Evolutionary conservation across 441 rosid species (phyloP).

Genomic region (Adansonia rubrostipa): DNA sequence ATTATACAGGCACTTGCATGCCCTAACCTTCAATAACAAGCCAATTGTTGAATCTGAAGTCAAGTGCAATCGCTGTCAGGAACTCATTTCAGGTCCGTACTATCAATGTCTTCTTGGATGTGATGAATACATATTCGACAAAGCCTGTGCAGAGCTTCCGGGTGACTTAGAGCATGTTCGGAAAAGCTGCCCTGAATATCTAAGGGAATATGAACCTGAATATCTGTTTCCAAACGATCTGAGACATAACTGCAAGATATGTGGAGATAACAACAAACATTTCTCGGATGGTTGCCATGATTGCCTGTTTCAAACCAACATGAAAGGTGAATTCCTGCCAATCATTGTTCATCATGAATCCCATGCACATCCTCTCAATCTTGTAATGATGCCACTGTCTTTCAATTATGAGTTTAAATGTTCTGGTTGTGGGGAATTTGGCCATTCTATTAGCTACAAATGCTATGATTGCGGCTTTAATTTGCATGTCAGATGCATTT

Average conservation of each 20-base stretch:
- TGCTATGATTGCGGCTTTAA: constrained; percentile 21
- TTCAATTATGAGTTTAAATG: constrained; percentile 16
- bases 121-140: constrained; percentile 6
- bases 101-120: constrained; percentile 16
- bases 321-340: constrained; percentile 7
- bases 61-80: background rate
- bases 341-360: constrained; percentile 14
- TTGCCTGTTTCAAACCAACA: constrained; percentile 21
- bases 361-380: constrained; percentile 21
- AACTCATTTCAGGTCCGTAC: background rate
- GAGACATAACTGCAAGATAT: background rate
- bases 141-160: constrained; percentile 10
- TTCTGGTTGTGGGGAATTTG: constrained; percentile 22
- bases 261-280: background rate
- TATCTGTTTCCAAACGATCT: background rate
- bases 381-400: constrained; percentile 20
- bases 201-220: background rate
- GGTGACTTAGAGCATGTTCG: background rate
- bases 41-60: background rate
- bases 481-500: constrained; percentile 19
- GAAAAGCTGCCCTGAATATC: constrained; percentile 5
- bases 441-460: constrained; percentile 15
- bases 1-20: constrained; percentile 20
- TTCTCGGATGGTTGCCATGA: constrained; percentile 20
- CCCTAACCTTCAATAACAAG: background rate